Evolutionary conservation across 176 grass and related monocot species (phyloP), one percentile per base, ranked within the genome.

Genomic region (Oryza officinalis): DNA sequence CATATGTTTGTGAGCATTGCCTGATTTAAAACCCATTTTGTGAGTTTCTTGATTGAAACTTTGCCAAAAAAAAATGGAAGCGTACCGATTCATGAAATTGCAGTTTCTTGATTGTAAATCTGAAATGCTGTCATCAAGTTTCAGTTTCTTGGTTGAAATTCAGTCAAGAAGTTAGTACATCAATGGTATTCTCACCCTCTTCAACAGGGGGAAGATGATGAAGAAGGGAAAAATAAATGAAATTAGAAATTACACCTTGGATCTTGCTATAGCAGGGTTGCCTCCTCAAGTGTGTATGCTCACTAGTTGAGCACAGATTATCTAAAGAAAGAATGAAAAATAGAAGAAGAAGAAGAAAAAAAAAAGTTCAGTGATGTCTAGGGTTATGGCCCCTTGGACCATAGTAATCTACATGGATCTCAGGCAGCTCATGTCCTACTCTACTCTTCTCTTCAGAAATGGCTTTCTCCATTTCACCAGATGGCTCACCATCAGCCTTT

Each of bases 351-450:
- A 38, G 37, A 38, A 37, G 35, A 37, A 37, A 6, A 17, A 1
- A 25, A 60, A 22, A 67, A 22, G 50, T 41, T 92, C 66, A 93
- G 49, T 93, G 94, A 78, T 96, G 94, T 35, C 45, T 91, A 65
- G 91, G 37, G 12, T 74, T 69, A 80, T 96, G 94, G 43, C 85
- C 91, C 67, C 91, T 91, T 44, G 94, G 91, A 25, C 91, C 94
- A 31, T 83, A 89, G 70, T 96, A 96, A 80, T 96, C 91, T 45
- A 89, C 91, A 82, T 96, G 91, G 18, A 96, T 87, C 31, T 80
- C 85, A 37, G 86, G 94, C 44, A 91, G 35, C 76, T 18, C 67
- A 40, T 93, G 88, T 0, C 77, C 50, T 69, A 40, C 31, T 63
- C 40, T 71, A 32, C 25, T 23, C 78, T 83, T 90, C 74, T 86